phyloP scores from a whole-genome alignment of 305 asterid genomes.

The Fraxinus sp. region DNA sequence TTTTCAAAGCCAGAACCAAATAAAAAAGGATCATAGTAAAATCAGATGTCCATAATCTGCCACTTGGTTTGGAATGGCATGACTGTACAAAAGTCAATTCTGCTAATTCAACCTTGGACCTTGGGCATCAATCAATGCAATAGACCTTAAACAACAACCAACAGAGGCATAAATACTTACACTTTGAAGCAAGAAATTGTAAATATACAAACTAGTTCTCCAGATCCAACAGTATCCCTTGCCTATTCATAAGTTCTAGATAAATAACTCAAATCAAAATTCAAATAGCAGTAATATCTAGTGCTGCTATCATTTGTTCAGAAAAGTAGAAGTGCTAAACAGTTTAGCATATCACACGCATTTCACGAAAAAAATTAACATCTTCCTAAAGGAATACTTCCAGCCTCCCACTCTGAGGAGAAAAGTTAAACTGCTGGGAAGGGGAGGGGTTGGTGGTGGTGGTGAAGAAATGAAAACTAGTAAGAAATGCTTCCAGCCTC shows the following conservation, averaged over 20 bases:
- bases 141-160: neutral
- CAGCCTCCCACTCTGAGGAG: neutral
- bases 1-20: conserved; percentile 5
- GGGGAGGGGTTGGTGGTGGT: neutral
- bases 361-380: neutral
- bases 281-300: neutral
- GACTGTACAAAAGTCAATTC: conserved; percentile 14
- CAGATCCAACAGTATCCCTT: neutral
- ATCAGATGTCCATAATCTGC: conserved; percentile 6
- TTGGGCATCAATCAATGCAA: neutral
- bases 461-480: neutral
- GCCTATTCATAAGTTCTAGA: neutral
- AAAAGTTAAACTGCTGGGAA: neutral
- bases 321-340: neutral
- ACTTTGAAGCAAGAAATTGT: neutral
- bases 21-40: conserved; percentile 1
- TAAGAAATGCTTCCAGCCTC: neutral
- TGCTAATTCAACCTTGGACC: neutral
- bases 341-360: neutral
- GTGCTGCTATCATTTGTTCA: neutral
- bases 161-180: neutral
- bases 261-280: neutral
- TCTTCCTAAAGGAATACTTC: neutral
- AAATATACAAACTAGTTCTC: neutral
- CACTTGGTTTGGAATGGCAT: neutral